Evolutionary conservation across 345 rosid genomes (phyloP), one percentile per base, ranked within the genome.

Genomic region (Lepidium africanum): DNA sequence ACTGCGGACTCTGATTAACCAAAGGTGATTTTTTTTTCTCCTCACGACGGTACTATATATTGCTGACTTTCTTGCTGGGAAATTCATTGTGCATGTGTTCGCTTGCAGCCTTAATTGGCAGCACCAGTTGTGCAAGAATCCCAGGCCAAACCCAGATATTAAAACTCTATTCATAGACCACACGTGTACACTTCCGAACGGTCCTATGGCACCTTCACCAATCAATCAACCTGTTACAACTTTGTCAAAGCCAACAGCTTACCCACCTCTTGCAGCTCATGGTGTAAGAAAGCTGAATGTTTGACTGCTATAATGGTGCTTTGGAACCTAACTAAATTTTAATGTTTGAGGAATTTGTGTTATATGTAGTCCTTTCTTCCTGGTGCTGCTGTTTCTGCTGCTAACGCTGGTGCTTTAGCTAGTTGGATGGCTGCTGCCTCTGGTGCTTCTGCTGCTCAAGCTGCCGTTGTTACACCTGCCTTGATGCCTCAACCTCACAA

Each of bases 361-460:
- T 47, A 21, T n/a, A 23, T 79, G 81, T 83, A 87, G 94, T 87
- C 88, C 47, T 87, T 87, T 80, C 90, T 82, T 63, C 88, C 90
- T 30, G 81, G 76, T 53, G 80, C 83, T 75, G 77, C 89, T 52
- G 80, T 83, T 36, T 62, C 86, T 63, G 67, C 61, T 54, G 70
- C 70, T 56, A 72, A 63, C 56, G 77, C 85, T 56, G 79, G 87
- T 69, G 85, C 85, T 49, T 79, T 87, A 51, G 88, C 88, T 59
- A 87, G 87, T 39, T 87, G 88, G 93, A 87, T 87, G 84, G 78
- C 88, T 49, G 71, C 82, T 68, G 86, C 83, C 37, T 76, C 96
- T 62, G 91, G 96, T 70, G 87, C 96, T 91, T 86, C 90, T 88
- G 84, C 91, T 74, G 87, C 86, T 57, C 98, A 89, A 85, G 89